Percentiles rank a stretch among this genome's conserved stretches.
Conservation (phyloP, 805 yeast species). For the baker's yeast (Saccharomyces cerevisiae) region DNA sequence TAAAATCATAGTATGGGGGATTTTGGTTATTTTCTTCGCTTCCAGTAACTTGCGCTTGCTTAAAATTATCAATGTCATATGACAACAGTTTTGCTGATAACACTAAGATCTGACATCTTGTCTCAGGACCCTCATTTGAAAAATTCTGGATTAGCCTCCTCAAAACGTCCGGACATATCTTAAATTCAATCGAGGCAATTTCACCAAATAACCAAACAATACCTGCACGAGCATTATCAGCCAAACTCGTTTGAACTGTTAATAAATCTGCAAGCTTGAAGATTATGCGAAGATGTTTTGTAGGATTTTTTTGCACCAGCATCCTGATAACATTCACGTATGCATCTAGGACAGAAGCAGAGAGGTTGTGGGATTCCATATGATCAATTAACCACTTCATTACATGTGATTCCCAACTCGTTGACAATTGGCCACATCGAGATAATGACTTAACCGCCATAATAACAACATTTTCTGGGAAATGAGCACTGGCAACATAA, state of each 20-base stretch:
- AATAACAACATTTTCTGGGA: constrained; percentile 25
- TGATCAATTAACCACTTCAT: constrained; percentile 57
- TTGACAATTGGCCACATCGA: constrained; percentile 43
- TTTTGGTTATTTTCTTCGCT: constrained; percentile 10
- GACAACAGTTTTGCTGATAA: constrained; percentile 68
- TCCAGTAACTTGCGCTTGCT: constrained; percentile 4
- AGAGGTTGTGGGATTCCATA: constrained; percentile 28
- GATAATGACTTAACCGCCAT: constrained; percentile 58
- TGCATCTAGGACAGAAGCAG: constrained; percentile 44
- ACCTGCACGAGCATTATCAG: constrained; percentile 61
- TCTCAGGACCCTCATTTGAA: constrained; percentile 45
- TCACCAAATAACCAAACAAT: constrained; percentile 91
- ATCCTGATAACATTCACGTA: constrained; percentile 64
- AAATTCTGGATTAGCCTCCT: constrained; percentile 49
- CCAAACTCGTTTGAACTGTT: constrained; percentile 17
- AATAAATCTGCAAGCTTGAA: constrained; percentile 39
- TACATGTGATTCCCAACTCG: constrained; percentile 44
- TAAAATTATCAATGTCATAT: constrained; percentile 40
- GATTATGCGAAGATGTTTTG: constrained; percentile 46
- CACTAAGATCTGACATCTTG: constrained; percentile 62
- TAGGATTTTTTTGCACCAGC: constrained; percentile 56
- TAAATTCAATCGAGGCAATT: constrained; percentile 40
- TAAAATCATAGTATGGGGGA: constrained; percentile 27
- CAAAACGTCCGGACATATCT: constrained; percentile 67
- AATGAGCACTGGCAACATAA: constrained; percentile 33